A percentile compares a stretch with the other conserved stretches of the same genome.
Evolutionary conservation across 2,329 filamentous ascomycete genomes (phyloP).

Genomic region (Fusarium sp.): DNA sequence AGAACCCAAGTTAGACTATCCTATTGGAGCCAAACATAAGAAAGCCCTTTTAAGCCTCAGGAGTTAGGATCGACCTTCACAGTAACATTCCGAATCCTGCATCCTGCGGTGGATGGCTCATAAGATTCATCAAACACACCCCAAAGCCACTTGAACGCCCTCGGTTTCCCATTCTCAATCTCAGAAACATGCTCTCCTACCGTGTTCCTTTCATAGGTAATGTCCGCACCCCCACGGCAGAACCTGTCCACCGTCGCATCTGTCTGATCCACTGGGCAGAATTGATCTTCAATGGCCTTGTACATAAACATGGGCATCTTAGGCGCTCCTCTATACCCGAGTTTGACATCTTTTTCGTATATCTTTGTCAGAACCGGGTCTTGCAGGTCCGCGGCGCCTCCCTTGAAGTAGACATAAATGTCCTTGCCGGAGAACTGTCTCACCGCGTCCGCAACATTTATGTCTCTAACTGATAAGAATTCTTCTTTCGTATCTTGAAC

Average conservation of each 20-base stretch:
- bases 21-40: neutral
- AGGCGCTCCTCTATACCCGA: constrained; percentile 52
- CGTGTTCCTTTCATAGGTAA: constrained; percentile 57
- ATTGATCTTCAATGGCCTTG: constrained; percentile 59
- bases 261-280: constrained; percentile 54
- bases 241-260: constrained; percentile 54
- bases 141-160: constrained; percentile 17
- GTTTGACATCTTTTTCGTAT: constrained; percentile 43
- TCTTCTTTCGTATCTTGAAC: constrained; percentile 10
- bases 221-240: constrained; percentile 52
- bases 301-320: constrained; percentile 61
- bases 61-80: neutral
- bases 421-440: constrained; percentile 33
- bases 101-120: constrained; percentile 11
- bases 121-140: constrained; percentile 25
- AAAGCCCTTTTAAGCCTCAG: neutral
- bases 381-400: constrained; percentile 39
- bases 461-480: constrained; percentile 3
- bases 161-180: constrained; percentile 31
- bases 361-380: constrained; percentile 29
- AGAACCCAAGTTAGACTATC: neutral
- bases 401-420: constrained; percentile 44
- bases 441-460: constrained; percentile 24
- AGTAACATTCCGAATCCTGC: neutral
- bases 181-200: constrained; percentile 52